Base-by-base conservation (phyloP, 164 flowering plant genomes). In the Aristolochia contorta region DNA sequence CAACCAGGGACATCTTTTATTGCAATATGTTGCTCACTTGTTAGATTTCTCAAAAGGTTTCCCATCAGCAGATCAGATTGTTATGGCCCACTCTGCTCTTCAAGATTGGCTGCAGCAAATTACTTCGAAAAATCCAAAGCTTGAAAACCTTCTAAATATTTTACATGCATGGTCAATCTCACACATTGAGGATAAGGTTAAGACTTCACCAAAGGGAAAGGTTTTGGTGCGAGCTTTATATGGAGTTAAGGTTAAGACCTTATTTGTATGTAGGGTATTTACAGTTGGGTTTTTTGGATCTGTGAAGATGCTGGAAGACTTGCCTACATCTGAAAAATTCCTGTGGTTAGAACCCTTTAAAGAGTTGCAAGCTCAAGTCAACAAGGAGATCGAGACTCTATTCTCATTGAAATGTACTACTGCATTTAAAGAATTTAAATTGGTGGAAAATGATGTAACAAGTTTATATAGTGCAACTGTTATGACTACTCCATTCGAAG, bases 191-290 rank as follows among this genome's bases (percentile, higher is more conserved):
- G 83, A 88, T 1, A 86, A 88, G 76, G 75, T 86, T 18, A 94
- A 84, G 68, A 85, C 79, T 69, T 85, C 95, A 2, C 72, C 84
- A 47, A 88, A 86, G 65, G 99, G 88, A 21, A 85, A 84, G 69
- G 83, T 90, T 43, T 65, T 94, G 74, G 81, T 94, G 89, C 85
- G 74, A 2, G 97, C 96, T 12, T 74, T 93, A 83, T 83, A 85
- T 56, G 99, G 95, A 54, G 84, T 91, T n/a, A 88, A 76, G 74
- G 87, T 83, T 47, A 61, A 57, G 43, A 85, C 93, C 1, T 61
- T 85, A 37, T 85, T 85, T 67, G 64, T 90, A 2, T 88, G 91
- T 58, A 70, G 84, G 32, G 75, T 83, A 14, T 86, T 85, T 65
- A 70, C 76, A 45, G 79, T 86, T 37, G 82, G 81, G 4, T 85